Percentiles rank a stretch among this genome's conserved stretches.
Evolutionary conservation across 2,329 filamentous ascomycete genomes (phyloP).

Genomic region (Phoma sp.): DNA sequence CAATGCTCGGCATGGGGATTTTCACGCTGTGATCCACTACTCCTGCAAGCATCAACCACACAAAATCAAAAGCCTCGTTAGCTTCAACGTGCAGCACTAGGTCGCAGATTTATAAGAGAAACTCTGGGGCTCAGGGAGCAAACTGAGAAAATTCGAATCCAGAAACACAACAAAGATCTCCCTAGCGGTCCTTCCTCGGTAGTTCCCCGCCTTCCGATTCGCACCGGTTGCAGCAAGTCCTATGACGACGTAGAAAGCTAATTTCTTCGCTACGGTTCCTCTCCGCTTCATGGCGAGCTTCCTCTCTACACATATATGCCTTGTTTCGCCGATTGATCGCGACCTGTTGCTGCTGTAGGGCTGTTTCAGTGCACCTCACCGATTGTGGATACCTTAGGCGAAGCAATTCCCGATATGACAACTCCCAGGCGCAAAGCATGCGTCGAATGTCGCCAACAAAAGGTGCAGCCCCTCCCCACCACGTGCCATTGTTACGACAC

Average conservation of each 20-base stretch:
- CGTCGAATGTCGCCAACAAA: conserved; percentile 48
- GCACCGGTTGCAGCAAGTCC: conserved; percentile 32
- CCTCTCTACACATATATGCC: conserved; percentile 30
- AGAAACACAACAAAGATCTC: conserved; percentile 26
- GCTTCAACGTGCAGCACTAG: conserved; percentile 27
- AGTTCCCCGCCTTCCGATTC: conserved; percentile 43
- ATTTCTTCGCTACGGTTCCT: conserved; percentile 25
- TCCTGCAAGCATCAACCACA: conserved; percentile 33
- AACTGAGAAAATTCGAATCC: conserved; percentile 25
- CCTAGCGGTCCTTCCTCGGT: conserved; percentile 39
- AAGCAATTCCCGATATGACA: conserved; percentile 35
- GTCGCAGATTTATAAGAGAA: conserved; percentile 34
- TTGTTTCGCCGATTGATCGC: conserved; percentile 37
- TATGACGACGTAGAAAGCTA: conserved; percentile 45
- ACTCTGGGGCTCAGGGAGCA: conserved; percentile 24
- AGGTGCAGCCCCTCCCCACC: conserved; percentile 30
- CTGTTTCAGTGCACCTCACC: conserved; percentile 22
- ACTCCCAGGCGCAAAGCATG: conserved; percentile 47
- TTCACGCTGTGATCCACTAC: conserved; percentile 27
- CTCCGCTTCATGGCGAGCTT: conserved; percentile 27
- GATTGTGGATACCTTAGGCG: conserved; percentile 32
- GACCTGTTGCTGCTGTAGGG: conserved; percentile 28
- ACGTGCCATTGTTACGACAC: conserved; percentile 3
- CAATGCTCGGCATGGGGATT: conserved; percentile 23
- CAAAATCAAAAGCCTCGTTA: conserved; percentile 31